Evolutionary conservation across 768 basidiomycete species (phyloP).

Genomic region (Tylopilus rubrobrunneus): DNA sequence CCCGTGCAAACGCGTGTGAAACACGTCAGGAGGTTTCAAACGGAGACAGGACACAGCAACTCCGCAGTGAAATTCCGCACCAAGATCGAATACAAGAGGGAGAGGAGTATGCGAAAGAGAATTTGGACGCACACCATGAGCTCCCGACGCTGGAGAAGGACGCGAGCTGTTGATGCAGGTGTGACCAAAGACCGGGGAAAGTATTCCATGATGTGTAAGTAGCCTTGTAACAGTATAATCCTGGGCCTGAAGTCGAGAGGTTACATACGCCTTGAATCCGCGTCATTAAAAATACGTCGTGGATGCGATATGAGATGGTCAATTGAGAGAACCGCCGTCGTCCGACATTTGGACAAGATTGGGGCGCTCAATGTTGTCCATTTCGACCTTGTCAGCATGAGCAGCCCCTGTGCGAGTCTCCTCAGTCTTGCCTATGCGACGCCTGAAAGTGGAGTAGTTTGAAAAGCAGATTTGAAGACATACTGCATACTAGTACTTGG

Average conservation of each 20-base stretch:
- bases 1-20: neutral
- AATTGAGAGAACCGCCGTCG: too few relatives aligned
- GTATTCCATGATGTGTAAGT: neutral
- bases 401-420: too few relatives aligned
- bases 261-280: neutral
- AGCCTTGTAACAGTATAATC: neutral
- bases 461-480: too few relatives aligned
- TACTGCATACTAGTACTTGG: too few relatives aligned
- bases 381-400: too few relatives aligned
- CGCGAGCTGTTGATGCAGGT: neutral
- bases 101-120: neutral
- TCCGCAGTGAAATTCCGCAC: neutral
- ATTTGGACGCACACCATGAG: neutral
- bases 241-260: neutral
- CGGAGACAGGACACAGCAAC: neutral
- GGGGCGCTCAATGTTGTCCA: too few relatives aligned
- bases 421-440: too few relatives aligned
- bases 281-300: neutral
- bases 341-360: too few relatives aligned
- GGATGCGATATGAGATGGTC: too few relatives aligned
- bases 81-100: neutral
- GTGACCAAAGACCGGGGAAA: too few relatives aligned
- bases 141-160: neutral
- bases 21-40: neutral
- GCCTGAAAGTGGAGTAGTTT: too few relatives aligned